Base-by-base conservation (phyloP, 805 yeast species). In the Saccharomycopsis malanga region DNA sequence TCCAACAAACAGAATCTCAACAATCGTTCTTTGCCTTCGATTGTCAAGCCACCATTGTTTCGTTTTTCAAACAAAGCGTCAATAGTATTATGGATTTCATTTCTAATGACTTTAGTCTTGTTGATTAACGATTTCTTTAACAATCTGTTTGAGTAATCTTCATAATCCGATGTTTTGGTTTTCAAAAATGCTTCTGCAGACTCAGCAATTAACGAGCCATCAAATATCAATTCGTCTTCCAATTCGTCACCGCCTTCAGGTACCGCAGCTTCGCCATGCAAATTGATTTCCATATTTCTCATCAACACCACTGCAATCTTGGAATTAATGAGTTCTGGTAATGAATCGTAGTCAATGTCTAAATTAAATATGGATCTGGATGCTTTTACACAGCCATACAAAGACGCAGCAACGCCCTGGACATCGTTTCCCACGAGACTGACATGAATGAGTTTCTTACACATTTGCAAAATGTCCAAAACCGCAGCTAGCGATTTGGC, bases 241-340 rank as follows among this genome's bases (percentile, higher is more conserved):
- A 56, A 48, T 34, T 67, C 40, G 21, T 52, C 39, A 7, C 42
- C 54, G 17, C 29, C 45, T 18, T n/a, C 44, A 21, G 24, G 35
- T n/a, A 32, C 34, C 17, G 64, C 54, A 37, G 66, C 64, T 32
- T 42, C 53, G 36, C 59, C 61, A 48, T 72, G 70, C 46, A 81
- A 64, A n/a, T 73, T 69, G 34, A 67, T 62, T 56, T 83, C 87
- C 82, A 88, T 81, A 61, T 89, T 89, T 56, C 83, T 75, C 81
- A 89, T 81, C 41, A 93, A 76, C 56, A 83, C 80, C 38, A 85
- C 71, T 1, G 94, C 93, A 49, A 88, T 75, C 57, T 80, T 75
- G 36, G 87, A 84, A 57, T 76, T 79, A 53, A 82, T 72, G 42
- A 72, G 68, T 45, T 73, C 76, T 10, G 89, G 81, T 54, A 85